Conservation (phyloP, 805 yeast genomes). For the Yamadazyma laniorum region DNA sequence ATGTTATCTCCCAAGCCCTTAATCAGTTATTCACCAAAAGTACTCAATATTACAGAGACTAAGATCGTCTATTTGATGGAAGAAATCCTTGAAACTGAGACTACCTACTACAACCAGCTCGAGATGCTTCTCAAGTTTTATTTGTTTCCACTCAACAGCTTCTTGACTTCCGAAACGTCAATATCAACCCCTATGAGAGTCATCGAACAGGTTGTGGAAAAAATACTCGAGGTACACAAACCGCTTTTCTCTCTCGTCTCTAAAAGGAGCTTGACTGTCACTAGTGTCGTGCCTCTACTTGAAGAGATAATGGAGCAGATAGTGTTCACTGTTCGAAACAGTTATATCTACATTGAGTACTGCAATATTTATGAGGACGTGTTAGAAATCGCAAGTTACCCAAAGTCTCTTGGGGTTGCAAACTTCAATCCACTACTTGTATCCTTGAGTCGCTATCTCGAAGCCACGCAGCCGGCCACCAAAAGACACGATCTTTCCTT, state of each 20-base stretch:
- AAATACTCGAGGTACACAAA: conserved; percentile 2
- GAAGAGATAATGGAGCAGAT: background rate
- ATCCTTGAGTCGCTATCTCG: conserved; percentile 28
- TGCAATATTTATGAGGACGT: conserved; percentile 14
- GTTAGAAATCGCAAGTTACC: conserved; percentile 1
- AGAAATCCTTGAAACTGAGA: conserved; percentile 51
- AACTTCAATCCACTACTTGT: background rate
- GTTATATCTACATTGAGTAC: conserved; percentile 14
- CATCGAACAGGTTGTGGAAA: background rate
- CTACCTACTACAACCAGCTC: conserved; percentile 44
- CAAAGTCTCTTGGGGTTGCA: background rate
- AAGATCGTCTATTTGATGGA: conserved; percentile 24
- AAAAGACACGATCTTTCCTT: conserved; percentile 49
- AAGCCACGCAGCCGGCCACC: conserved; percentile 39
- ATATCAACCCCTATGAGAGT: conserved; percentile 16
- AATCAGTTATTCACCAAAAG: conserved; percentile 16
- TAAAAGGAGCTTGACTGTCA: background rate
- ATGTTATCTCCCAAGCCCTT: conserved; percentile 11
- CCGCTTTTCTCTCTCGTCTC: background rate
- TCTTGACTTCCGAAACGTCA: conserved; percentile 4
- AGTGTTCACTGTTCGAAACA: background rate
- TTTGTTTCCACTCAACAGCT: conserved; percentile 26
- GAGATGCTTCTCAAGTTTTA: conserved; percentile 44
- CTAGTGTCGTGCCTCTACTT: background rate
- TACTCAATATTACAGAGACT: background rate